A percentile compares a stretch with the other conserved stretches of the same genome.
phyloP scores from a whole-genome alignment of 1,284 basidiomycete species.

The Singerocomus inundabilis region DNA sequence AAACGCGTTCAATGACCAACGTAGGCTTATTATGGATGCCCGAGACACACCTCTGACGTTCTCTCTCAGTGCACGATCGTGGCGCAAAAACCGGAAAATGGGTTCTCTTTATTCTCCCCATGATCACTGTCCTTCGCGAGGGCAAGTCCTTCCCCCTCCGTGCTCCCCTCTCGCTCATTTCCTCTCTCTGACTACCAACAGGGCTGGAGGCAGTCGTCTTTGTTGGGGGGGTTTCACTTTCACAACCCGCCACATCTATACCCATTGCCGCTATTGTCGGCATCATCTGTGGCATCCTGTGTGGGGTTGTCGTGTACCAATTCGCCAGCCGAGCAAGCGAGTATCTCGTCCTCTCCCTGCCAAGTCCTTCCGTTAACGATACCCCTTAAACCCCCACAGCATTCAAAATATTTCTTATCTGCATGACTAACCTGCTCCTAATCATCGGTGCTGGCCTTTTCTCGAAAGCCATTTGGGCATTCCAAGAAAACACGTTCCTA shows the following conservation, averaged over 20 bases:
- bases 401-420: slow-evolving; percentile 78
- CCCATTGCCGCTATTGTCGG: slow-evolving; percentile 88
- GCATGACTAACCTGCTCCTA: slow-evolving; percentile 86
- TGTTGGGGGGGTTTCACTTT: slow-evolving; percentile 88
- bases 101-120: slow-evolving; percentile 83
- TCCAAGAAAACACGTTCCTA: slow-evolving; percentile 71
- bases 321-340: slow-evolving; percentile 72
- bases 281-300: slow-evolving; percentile 68
- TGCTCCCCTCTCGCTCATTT: background rate
- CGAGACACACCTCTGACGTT: background rate
- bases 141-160: slow-evolving; percentile 42
- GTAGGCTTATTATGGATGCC: slow-evolving; percentile 32
- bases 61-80: slow-evolving; percentile 37
- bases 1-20: slow-evolving; percentile 66
- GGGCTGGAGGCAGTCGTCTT: slow-evolving; percentile 90
- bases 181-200: slow-evolving; percentile 20
- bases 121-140: slow-evolving; percentile 90
- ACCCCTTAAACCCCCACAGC: slow-evolving; percentile 37
- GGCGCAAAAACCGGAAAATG: slow-evolving; percentile 65
- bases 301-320: slow-evolving; percentile 71
- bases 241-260: slow-evolving; percentile 77
- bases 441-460: slow-evolving; percentile 92
- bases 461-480: slow-evolving; percentile 67
- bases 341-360: slow-evolving; percentile 24
- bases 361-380: background rate